Percentiles rank a stretch among this genome's conserved stretches.
phyloP scores from a whole-genome alignment of 2,329 filamentous ascomycete genomes.

The Colletotrichum horii region DNA sequence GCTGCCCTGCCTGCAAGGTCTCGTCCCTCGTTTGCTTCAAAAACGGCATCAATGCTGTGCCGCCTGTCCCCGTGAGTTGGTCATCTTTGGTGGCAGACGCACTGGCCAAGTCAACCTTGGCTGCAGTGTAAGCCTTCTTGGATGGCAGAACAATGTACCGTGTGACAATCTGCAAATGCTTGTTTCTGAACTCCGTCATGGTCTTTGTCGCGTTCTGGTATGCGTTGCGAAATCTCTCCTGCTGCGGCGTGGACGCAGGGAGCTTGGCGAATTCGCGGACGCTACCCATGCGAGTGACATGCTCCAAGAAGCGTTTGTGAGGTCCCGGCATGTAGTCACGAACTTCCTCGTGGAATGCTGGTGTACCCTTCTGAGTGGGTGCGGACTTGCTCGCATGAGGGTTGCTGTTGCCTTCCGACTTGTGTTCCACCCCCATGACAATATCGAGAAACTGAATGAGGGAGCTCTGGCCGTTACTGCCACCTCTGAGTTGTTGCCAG shows the following conservation, averaged over 20 bases:
- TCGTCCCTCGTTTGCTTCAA: conserved; percentile 88
- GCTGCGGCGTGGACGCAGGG: conserved; percentile 60
- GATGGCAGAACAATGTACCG: conserved; percentile 89
- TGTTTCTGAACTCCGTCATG: conserved; percentile 78
- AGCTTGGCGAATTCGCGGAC: conserved; percentile 71
- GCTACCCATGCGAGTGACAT: conserved; percentile 73
- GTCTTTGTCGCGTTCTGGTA: conserved; percentile 80
- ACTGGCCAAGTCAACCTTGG: conserved; percentile 44
- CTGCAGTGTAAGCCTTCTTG: conserved; percentile 39
- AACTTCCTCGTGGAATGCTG: conserved; percentile 68
- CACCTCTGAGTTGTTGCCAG: conserved; percentile 83
- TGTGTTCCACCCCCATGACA: conserved; percentile 82
- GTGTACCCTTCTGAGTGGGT: conserved; percentile 13
- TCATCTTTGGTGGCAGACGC: conserved; percentile 41
- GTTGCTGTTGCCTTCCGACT: conserved; percentile 39
- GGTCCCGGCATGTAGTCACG: conserved; percentile 88
- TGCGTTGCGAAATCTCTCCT: conserved; percentile 38
- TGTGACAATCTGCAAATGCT: conserved; percentile 88
- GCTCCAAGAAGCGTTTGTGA: conserved; percentile 79
- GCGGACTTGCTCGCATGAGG: conserved; percentile 25
- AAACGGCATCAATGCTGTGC: conserved; percentile 87
- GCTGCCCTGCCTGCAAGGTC: conserved; percentile 55
- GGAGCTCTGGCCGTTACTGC: conserved; percentile 92
- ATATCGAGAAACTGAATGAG: conserved; percentile 94
- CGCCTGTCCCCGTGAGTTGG: conserved; percentile 81